Evolutionary conservation across 1,139 yeast genomes (phyloP).

Genomic region (Zygosaccharomyces sapae): DNA sequence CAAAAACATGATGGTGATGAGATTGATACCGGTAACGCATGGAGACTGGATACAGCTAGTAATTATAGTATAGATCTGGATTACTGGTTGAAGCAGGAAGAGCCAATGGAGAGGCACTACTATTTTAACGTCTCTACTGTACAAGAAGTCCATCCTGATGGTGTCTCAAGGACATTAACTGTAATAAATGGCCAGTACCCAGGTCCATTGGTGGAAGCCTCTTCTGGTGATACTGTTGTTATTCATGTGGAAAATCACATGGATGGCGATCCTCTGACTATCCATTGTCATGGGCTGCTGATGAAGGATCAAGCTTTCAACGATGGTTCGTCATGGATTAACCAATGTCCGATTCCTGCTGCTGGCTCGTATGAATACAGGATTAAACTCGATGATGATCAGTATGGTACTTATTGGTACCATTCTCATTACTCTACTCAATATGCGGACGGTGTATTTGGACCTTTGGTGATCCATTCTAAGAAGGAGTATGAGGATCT

Average conservation of each 20-base stretch:
- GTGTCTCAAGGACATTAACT: slow-evolving; percentile 34
- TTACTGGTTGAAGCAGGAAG: slow-evolving; percentile 17
- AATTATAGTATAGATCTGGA: slow-evolving; percentile 19
- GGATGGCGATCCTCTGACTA: slow-evolving; percentile 44
- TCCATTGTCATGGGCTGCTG: slow-evolving; percentile 58
- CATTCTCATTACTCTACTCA: slow-evolving; percentile 57
- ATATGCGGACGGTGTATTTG: slow-evolving; percentile 57
- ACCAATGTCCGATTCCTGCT: slow-evolving; percentile 59
- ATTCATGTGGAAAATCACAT: slow-evolving; percentile 47
- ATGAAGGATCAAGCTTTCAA: slow-evolving; percentile 46
- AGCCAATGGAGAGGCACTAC: slow-evolving; percentile 20
- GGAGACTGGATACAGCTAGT: slow-evolving; percentile 20
- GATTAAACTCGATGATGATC: slow-evolving; percentile 45
- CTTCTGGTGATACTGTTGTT: slow-evolving; percentile 45
- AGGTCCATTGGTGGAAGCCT: slow-evolving; percentile 45
- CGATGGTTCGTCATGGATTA: slow-evolving; percentile 59
- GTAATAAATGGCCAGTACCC: slow-evolving; percentile 48
- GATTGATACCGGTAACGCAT: slow-evolving; percentile 2
- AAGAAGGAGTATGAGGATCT: slow-evolving; percentile 36
- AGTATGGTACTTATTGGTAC: slow-evolving; percentile 59
- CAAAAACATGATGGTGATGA: not conserved
- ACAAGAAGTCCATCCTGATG: slow-evolving; percentile 32
- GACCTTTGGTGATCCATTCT: slow-evolving; percentile 49
- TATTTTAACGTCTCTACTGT: slow-evolving; percentile 19
- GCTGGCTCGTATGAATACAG: slow-evolving; percentile 49